Evolutionary conservation across 2,329 filamentous ascomycete species (phyloP).

Genomic region (Cladosporium sp.): DNA sequence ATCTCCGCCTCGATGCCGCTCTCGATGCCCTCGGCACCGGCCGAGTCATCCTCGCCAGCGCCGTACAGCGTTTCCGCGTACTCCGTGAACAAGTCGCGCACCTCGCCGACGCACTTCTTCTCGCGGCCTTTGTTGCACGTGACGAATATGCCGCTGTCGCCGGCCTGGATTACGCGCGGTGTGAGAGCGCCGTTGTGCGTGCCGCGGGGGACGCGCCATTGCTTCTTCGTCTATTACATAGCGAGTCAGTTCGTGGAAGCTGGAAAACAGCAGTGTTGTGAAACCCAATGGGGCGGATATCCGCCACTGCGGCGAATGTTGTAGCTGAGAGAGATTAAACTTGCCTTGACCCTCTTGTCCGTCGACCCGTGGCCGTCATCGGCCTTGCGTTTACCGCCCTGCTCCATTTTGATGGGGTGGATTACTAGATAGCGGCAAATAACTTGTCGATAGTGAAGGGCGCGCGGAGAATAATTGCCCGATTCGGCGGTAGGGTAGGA

Average conservation of each 20-base stretch:
- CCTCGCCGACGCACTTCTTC: constrained; percentile 61
- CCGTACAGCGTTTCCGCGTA: constrained; percentile 56
- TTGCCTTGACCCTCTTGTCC: constrained; percentile 35
- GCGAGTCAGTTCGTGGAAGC: constrained; percentile 1
- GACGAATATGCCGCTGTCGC: constrained; percentile 70
- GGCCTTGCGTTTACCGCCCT: constrained; percentile 33
- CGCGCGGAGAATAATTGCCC: no score
- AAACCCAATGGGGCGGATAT: no score
- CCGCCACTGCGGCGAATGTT: no score
- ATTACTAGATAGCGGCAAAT: no score
- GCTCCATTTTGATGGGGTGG: constrained; percentile 14
- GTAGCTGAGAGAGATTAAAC: constrained; percentile 9
- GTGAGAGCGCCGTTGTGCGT: constrained; percentile 17
- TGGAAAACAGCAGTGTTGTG: no score
- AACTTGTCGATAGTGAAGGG: no score
- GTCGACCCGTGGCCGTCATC: constrained; percentile 23
- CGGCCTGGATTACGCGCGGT: constrained; percentile 50
- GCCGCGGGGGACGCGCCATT: constrained; percentile 36
- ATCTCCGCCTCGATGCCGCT: constrained; percentile 66
- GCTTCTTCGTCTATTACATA: constrained; percentile 36
- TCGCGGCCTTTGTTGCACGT: constrained; percentile 70
- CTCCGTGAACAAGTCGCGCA: constrained; percentile 58
- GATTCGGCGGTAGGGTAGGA: no score
- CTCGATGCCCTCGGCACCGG: constrained; percentile 56
- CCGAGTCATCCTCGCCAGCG: constrained; percentile 40